Percentiles rank a stretch among this genome's conserved stretches.
These are phyloP conservation scores for Suaeda aralocaspica DNA, from an alignment of 148 eudicot genomes.

Conservation along the genomic window DNA sequence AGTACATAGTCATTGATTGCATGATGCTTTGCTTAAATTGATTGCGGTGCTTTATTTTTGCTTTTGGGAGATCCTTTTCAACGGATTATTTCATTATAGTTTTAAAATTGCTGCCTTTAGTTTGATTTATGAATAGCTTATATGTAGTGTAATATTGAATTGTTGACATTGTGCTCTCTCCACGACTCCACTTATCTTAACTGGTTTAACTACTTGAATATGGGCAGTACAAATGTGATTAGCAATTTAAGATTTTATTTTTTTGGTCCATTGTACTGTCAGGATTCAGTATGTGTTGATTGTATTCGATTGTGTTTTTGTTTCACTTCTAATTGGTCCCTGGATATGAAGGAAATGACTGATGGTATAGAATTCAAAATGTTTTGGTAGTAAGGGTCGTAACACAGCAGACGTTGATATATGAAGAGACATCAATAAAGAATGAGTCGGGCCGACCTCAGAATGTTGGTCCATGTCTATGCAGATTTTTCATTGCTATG, in stretches of 20 bases:
- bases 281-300: not conserved
- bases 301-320: not conserved
- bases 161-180: not conserved
- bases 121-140: not conserved
- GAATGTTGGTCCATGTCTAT: conserved; percentile 4
- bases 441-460: not conserved
- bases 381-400: no score
- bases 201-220: not conserved
- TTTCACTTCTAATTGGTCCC: no score
- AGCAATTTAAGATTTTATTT: not conserved
- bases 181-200: not conserved
- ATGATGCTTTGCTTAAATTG: conserved; percentile 1
- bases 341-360: no score
- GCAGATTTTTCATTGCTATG: not conserved
- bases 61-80: not conserved
- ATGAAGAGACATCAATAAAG: not conserved
- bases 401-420: no score
- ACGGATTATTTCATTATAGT: not conserved
- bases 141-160: not conserved
- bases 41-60: conserved; percentile 3
- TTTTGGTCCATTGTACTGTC: not conserved
- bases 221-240: not conserved
- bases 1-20: not conserved
- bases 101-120: not conserved
- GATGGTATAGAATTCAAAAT: no score